Conservation (phyloP, 192 early-diverging fungal species). For the Chytriomyces confervae region DNA sequence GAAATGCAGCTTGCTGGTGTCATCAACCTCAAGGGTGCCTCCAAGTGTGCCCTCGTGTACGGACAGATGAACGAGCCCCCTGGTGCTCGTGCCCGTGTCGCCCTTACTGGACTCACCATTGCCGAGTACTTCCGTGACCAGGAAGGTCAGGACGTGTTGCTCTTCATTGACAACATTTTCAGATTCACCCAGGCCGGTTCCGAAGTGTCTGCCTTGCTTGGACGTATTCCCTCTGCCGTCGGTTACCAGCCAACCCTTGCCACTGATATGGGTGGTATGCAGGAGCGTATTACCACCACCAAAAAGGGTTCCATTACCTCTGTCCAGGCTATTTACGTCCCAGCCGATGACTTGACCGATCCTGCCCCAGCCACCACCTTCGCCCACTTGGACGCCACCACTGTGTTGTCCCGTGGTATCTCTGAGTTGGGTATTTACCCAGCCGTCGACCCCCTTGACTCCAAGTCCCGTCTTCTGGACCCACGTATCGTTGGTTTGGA, state of each 20-base stretch:
- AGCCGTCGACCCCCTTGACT: conserved; percentile 97
- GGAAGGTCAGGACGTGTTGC: conserved; percentile 98
- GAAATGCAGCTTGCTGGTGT: conserved; percentile 97
- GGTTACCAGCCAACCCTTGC: conserved; percentile 99
- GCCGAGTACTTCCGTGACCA: conserved; percentile 99
- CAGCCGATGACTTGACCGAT: conserved; percentile 99
- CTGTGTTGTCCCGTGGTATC: conserved; percentile 97
- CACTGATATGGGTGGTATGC: conserved; percentile 99
- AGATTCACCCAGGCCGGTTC: conserved; percentile 99
- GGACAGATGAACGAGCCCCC: conserved; percentile 99
- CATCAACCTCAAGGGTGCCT: conserved; percentile 91
- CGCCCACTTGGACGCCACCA: conserved; percentile 99
- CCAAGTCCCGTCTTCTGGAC: conserved; percentile 97
- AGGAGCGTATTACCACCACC: conserved; percentile 99
- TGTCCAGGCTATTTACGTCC: conserved; percentile 95
- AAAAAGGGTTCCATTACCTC: conserved; percentile 99
- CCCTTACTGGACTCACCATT: conserved; percentile 95
- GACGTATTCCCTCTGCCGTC: conserved; percentile 99
- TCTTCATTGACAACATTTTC: conserved; percentile 99
- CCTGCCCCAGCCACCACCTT: conserved; percentile 99
- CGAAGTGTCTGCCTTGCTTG: conserved; percentile 98
- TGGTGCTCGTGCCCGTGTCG: conserved; percentile 98
- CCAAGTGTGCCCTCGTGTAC: conserved; percentile 96
- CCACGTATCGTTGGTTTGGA: conserved; percentile 94
- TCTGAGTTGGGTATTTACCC: conserved; percentile 99